Evolutionary conservation across 768 basidiomycete genomes (phyloP), one percentile per base, ranked within the genome.

Genomic region (Xerocomus brunneocitrinus): DNA sequence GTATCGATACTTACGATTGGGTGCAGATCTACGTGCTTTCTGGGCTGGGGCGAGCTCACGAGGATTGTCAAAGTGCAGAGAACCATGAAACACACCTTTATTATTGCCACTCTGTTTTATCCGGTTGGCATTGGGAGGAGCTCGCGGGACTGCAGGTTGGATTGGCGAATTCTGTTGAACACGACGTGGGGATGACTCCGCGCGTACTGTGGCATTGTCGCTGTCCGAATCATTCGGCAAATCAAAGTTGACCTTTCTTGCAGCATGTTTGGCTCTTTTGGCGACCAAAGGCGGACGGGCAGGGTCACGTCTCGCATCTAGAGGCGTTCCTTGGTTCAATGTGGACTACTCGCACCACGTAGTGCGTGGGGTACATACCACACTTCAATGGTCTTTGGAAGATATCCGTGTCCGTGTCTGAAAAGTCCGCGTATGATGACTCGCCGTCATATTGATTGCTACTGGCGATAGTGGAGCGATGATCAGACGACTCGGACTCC

Each of bases 391-490:
- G 53, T 16, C 24, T 42, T 40, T 8, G 41, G 31, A 36, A 19
- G 44, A n/a, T 19, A 3, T 51, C 57, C 24, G 59, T 47, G 32
- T 57, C 65, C 30, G 64, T 61, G 44, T 57, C 64, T 63, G 46
- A 25, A 47, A 45, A 48, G 41, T 34, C 19, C 13, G 28, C 30
- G 28, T n/a, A 24, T 5, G 39, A 16, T 13, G 22, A 66, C 58
- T 58, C 31, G 16, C 58, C 54, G 4, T 58, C 51, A 27, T 49
- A 24, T 36, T 43, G 61, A 47, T 49, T 52, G 28, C 28, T 35
- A 19, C 16, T 4, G 10, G 45, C 1, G 13, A 39, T 4, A 28
- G 47, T n/a, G 4, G 52, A 13, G 13, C 5, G 46, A 22, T 43
- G 6, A 27, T 55, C 59, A 12, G 64, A 53, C 28, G 53, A 50